Base-by-base conservation (phyloP, 73 alveolate species). In the Uronychia binucleata region DNA sequence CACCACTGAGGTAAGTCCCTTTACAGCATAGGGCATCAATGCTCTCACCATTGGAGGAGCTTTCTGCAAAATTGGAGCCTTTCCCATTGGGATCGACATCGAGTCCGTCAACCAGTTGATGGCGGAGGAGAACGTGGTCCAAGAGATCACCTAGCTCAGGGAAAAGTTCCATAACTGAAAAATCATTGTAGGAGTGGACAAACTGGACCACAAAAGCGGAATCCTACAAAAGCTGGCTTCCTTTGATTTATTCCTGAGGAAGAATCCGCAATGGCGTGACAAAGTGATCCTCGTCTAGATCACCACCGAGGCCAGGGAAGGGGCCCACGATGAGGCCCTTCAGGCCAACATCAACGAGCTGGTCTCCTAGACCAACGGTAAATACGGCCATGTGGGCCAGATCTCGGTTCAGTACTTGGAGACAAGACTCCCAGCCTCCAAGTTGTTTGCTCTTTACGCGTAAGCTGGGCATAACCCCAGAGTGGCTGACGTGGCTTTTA, bases 401-500 rank as follows among this genome's bases (percentile, higher is more conserved):
- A 19, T 46, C 19, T 5, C 67, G 5, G 67, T 46, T 5, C 67
- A 46, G 19, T 19, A 46, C 19, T 19, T 46, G 19, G 5, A 11
- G 5, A 19, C n/a, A 46, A 46, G 67, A 46, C 67, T 46, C 67
- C 5, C 5, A 11, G 19, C n/a, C n/a, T 5, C 67, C 67, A 46
- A 46, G 19, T 19, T 46, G 67, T 46, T 46, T 46, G 67, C 67
- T 19, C 19, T 46, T 5, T 46, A 46, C 67, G 19, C 67, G 67
- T 46, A 46, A 46, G 67, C 5, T 11, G 19, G 5, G 19, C 5
- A 19, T 11, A 46, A 11, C 19, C 74, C 57, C 76, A 74, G 81
- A 11, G 90, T 83, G 74, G 90, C 90, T 1, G 90, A 83, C 27
- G 90, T 83, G 0, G 82, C 84, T 5, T 34, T 83, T 28, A 83